Percentiles rank a stretch among this genome's conserved stretches.
Conservation (phyloP, 2,329 filamentous ascomycete species). For the Fonsecaea erecta region DNA sequence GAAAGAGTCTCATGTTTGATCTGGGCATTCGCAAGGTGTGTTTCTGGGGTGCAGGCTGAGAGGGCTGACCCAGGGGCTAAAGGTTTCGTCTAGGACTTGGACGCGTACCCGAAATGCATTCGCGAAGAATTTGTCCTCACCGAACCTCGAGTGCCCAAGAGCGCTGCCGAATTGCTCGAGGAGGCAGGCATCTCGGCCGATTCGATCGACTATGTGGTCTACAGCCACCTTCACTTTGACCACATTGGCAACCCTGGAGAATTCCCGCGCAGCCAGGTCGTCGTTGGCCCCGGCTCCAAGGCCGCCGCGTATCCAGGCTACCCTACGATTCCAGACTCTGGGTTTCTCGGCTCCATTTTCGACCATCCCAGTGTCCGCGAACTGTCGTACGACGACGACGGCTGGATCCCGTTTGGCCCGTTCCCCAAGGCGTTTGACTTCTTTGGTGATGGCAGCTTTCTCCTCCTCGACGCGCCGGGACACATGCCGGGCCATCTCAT, state of each 20-base stretch:
- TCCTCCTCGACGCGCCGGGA: constrained; percentile 54
- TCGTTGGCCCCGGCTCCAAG: constrained; percentile 61
- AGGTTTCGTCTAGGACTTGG: constrained; percentile 2
- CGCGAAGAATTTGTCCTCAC: not conserved
- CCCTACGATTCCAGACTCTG: constrained; percentile 45
- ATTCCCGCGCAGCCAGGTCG: constrained; percentile 55
- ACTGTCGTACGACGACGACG: constrained; percentile 44
- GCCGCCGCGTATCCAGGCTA: constrained; percentile 53
- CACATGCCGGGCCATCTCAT: constrained; percentile 39
- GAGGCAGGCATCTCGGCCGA: constrained; percentile 18
- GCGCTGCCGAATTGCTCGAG: constrained; percentile 28
- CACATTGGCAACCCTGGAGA: constrained; percentile 57
- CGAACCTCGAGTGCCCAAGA: constrained; percentile 20
- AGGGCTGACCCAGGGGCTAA: not conserved
- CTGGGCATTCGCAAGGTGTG: not conserved
- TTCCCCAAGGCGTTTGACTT: constrained; percentile 50
- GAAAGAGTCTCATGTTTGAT: not conserved
- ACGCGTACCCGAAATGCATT: constrained; percentile 12
- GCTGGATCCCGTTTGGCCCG: constrained; percentile 42
- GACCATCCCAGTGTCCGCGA: constrained; percentile 43
- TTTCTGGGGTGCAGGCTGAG: not conserved
- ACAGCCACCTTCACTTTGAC: constrained; percentile 42
- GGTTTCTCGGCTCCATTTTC: constrained; percentile 26
- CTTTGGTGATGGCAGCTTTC: constrained; percentile 63
- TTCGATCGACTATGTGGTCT: constrained; percentile 29